phyloP scores from a whole-genome alignment of 2,329 filamentous ascomycete species.

The Aspergillus ibericus region DNA sequence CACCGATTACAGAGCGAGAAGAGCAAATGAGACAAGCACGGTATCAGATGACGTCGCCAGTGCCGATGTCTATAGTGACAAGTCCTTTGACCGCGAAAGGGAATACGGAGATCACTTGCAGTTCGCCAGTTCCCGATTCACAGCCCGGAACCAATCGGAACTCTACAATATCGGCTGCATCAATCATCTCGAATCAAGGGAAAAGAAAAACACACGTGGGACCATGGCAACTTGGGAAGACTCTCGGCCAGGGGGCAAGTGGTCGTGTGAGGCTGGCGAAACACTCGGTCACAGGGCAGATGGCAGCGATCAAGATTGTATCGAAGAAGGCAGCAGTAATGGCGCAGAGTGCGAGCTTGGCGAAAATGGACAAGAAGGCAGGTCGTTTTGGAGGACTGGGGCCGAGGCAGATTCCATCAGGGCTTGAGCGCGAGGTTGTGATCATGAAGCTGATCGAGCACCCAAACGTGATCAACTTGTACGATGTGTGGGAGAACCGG shows the following conservation, averaged over 20 bases:
- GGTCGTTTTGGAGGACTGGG: conserved; percentile 58
- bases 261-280: conserved; percentile 83
- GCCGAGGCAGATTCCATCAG: conserved; percentile 74
- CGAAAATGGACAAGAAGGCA: conserved; percentile 73
- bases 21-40: conserved; percentile 12
- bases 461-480: conserved; percentile 88
- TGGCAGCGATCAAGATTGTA: conserved; percentile 93
- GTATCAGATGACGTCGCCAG: conserved; percentile 23
- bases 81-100: conserved; percentile 27
- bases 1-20: conserved; percentile 20
- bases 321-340: conserved; percentile 77
- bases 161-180: conserved; percentile 57
- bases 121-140: conserved; percentile 53
- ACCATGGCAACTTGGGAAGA: conserved; percentile 89
- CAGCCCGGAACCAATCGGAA: conserved; percentile 51
- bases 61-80: conserved; percentile 29
- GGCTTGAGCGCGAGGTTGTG: conserved; percentile 90
- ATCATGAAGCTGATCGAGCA: conserved; percentile 97
- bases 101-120: conserved; percentile 51
- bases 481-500: conserved; percentile 97
- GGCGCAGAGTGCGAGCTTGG: conserved; percentile 81
- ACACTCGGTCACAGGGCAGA: conserved; percentile 73
- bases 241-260: conserved; percentile 84
- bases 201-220: conserved; percentile 75
- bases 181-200: conserved; percentile 55